Evolutionary conservation across 2,329 filamentous ascomycete genomes (phyloP), one percentile per base, ranked within the genome.

Genomic region (Exophiala calicioides): DNA sequence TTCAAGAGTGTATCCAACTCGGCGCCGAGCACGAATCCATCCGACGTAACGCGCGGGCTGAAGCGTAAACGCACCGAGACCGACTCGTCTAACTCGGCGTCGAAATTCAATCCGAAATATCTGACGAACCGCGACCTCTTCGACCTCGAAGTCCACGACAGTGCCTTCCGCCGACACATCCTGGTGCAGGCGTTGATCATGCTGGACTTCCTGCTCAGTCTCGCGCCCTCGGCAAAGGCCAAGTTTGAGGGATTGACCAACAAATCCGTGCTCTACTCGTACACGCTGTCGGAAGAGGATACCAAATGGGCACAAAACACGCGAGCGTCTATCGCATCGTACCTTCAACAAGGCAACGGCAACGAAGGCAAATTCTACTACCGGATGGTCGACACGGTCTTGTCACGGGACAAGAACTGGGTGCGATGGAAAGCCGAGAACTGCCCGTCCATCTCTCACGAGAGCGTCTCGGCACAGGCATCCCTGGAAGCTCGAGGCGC

Each of bases 401-500:
- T 98, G 21, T 88, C 89, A 18, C 80, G 93, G 54, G 93, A 99
- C 68, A 97, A 96, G 73, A 96, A 97, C 64, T 98, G 94, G 94
- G 90, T 94, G 33, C 85, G 90, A 53, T 99, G 93, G 93, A 99
- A 99, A 71, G 85, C 91, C 50, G 90, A 96, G 65, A 88, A 85
- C 57, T 98, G 93, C 65, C 88, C 89, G 18, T 80, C 85, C 4
- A 97, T 99, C 61, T 84, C 90, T 62, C 80, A 81, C 50, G 80
- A 86, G 16, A 74, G 88, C 8, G 78, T 97, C 21, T 77, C 84
- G 2, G 77, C 84, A 1, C 69, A 80, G 20, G 79, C 85, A 35
- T 91, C 90, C 64, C 68, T 83, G 29, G 78, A 82, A 43, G 85
- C 90, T 18, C 86, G 85, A 63, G 72, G 77, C 21, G 74, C 79